A percentile compares a stretch with the other conserved stretches of the same genome.
phyloP scores from a whole-genome alignment of 2,329 filamentous ascomycete genomes.

The Diatrype stigma region DNA sequence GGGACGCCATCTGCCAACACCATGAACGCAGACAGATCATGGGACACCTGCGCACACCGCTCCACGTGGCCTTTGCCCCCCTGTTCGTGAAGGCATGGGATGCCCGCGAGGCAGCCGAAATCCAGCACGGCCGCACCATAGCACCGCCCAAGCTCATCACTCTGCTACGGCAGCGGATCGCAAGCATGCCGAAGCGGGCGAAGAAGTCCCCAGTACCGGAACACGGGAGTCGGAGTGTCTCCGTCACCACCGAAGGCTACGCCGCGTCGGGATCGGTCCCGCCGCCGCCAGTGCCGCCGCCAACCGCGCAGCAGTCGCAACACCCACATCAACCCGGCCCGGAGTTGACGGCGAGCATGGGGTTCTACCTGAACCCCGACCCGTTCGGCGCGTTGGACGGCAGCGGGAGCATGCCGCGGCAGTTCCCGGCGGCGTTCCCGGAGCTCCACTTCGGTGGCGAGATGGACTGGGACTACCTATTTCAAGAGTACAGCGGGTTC shows the following conservation, averaged over 20 bases:
- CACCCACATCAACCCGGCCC: slow-evolving; percentile 2
- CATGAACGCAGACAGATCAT: slow-evolving; percentile 48
- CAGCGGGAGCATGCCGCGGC: slow-evolving; percentile 21
- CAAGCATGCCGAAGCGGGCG: slow-evolving; percentile 28
- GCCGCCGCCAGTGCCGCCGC: slow-evolving; percentile 7
- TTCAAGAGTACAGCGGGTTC: slow-evolving; percentile 26
- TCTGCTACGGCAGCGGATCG: slow-evolving; percentile 40
- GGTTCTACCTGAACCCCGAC: slow-evolving; percentile 17
- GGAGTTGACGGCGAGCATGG: slow-evolving; percentile 2
- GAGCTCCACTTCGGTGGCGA: slow-evolving; percentile 29
- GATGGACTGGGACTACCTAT: slow-evolving; percentile 28
- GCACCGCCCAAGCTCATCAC: slow-evolving; percentile 44
- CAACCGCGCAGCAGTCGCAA: slow-evolving; percentile 7
- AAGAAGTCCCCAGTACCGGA: slow-evolving; percentile 23
- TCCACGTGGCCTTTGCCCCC: slow-evolving; percentile 54
- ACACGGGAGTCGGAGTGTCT: slow-evolving; percentile 16
- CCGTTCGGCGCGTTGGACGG: slow-evolving; percentile 20
- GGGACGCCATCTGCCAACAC: slow-evolving; percentile 53
- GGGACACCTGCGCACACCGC: slow-evolving; percentile 47
- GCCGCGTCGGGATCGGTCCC: slow-evolving; percentile 3
- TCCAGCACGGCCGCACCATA: slow-evolving; percentile 38
- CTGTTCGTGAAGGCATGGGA: slow-evolving; percentile 62
- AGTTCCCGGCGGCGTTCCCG: slow-evolving; percentile 25
- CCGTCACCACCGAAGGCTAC: slow-evolving; percentile 18
- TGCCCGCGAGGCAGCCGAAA: slow-evolving; percentile 46